Evolutionary conservation across 2,329 filamentous ascomycete genomes (phyloP), one percentile per base, ranked within the genome.

Genomic region (Fonsecaea nubica): DNA sequence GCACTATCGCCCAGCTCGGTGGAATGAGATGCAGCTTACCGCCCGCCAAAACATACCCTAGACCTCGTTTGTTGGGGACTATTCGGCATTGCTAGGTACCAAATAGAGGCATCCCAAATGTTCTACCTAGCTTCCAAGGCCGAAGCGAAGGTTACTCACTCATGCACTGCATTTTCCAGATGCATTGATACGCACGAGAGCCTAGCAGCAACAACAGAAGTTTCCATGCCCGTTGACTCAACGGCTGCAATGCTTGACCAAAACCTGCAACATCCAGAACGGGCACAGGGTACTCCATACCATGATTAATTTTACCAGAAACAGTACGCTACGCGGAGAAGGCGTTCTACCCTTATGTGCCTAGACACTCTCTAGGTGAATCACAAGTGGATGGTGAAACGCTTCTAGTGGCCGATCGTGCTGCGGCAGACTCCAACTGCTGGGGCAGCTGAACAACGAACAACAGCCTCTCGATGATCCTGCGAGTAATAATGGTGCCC

Each of bases 111-210:
- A 57, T 53, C 21, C 38, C n/a, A 18, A 52, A 53, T 25, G n/a
- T 50, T 50, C 45, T 50, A 50, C 8, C 58, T 65, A 25, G 25
- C 25, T 48, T 25, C 32, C 45, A 15, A 48, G 30, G n/a, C 56
- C 60, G 52, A 62, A 68, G 62, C 62, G 65, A 68, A 40, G 53
- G 62, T 68, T 64, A 59, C 65, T 64, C 62, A 68, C 25, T 25
- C 25, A 25, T 25, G 25, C 32, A 21, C 25, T 62, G 45, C 54
- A 64, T 62, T 58, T 59, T 54, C 60, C 40, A 60, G 59, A 56
- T 56, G 56, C 55, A 42, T 48, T 48, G 15, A 40, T 62, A 64
- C 56, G 48, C 45, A 58, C 40, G 33, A 32, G 48, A 62, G 58
- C 58, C 58, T 32, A 48, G 33, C 45, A 48, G 33, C 45, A 25